Base-by-base conservation (phyloP, 148 eudicot genomes). In the Heliosperma pusillum region DNA sequence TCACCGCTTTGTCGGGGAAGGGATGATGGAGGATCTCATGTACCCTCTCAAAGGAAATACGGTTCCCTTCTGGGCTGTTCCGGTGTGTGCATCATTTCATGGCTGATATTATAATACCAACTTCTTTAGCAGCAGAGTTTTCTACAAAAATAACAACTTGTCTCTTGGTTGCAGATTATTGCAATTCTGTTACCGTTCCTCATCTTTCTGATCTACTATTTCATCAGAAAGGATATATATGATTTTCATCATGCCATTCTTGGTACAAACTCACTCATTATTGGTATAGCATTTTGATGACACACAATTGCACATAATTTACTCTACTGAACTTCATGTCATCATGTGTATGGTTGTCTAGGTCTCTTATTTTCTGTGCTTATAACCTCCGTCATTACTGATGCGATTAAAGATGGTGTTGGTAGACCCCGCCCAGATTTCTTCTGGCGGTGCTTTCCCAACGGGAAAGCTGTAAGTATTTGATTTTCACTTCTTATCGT, bases 341-440 rank as follows among this genome's bases (percentile, higher is more conserved):
- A 59, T 74, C 30, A 24, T 64, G 50, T 50, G 29, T 33, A 21
- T 20, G 65, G 24, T 15, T 85, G 42, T 66, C 36, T 64, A 94
- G 98, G 98, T 40, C 89, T 94, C 69, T 73, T 91, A 21, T 94
- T 84, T 85, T 85, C 97, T 24, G 90, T 94, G 57, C 86, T 91
- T 61, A 79, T 91, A 82, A 90, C 98, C 79, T 90, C 82, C 63
- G 97, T 94, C 60, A 71, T 91, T 69, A 94, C 98, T 66, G 98
- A 94, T 84, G 88, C 98, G 59, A 89, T 91, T 59, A 94, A 94
- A 84, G 86, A 91, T 70, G 97, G 87, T 76, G 93, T 89, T 76
- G 97, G 98, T 53, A 88, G 97, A 64, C 98, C 98, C 68, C 93
- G 98, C 40, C 98, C 98, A 8, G 90, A 94, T 80, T 94, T 94